Evolutionary conservation across 2,329 filamentous ascomycete species (phyloP), one percentile per base, ranked within the genome.

Genomic region (Mycocentrospora acerina): DNA sequence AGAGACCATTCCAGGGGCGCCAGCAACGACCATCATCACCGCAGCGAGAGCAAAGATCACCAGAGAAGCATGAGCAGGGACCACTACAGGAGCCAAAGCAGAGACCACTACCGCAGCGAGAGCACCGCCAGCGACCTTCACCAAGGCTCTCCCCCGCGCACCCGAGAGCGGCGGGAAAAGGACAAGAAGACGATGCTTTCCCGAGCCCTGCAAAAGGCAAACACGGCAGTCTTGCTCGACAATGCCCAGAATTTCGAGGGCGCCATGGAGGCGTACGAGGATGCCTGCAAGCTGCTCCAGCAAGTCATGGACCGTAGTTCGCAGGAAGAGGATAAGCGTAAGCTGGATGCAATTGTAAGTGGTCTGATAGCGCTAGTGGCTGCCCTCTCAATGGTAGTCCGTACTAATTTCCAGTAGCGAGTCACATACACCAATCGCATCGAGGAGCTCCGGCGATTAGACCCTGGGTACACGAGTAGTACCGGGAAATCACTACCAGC

Each of bases 201-300:
- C n/a, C 88, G 87, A 55, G 93, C 93, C 1, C 73, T 98, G 37
- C 86, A 95, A 63, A 95, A 96, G 70, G 93, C 93, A 33, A 96
- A 98, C 61, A 91, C 88, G 10, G 93, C 93, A 15, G 93, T 98
- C 17, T 80, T 96, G 52, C 79, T 98, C 27, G 93, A 98, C 70
- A 97, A 96, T 78, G 90, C 89, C 11, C 88, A 93, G 59, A 95
- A 97, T 60, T 91, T 93, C 48, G 88, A 91, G 64, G 90, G 88
- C 27, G 93, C 93, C 13, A 84, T 94, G 62, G 82, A 89, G 57
- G 90, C 91, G 11, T 98, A 98, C 64, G 77, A 80, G 9, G 93
- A 98, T 69, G 93, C 94, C 4, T 98, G 93, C 62, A 80, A 84
- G 38, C 75, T 98, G 42, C 72, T 98, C 37, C 85, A 91, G 53